A percentile compares a stretch with the other conserved stretches of the same genome.
Evolutionary conservation across 208 protist genomes (phyloP).

Genomic region (Crithidia acanthocephali): DNA sequence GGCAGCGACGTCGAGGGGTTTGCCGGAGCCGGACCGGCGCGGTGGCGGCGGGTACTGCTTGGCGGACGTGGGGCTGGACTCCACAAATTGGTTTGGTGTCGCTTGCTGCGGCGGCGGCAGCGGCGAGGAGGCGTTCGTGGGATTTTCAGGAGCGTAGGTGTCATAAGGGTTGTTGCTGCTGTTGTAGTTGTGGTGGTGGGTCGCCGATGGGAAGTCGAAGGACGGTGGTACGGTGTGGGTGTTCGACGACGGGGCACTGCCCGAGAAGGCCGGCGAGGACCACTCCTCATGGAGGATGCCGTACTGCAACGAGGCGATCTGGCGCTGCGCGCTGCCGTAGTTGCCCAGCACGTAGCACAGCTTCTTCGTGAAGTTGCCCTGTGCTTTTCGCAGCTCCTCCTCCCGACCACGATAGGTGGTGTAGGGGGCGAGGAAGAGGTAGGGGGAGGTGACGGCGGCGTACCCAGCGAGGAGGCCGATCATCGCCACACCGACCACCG

Average conservation of each 20-base stretch:
- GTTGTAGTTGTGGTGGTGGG: too few species aligned
- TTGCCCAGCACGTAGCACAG: slow-evolving; percentile 64
- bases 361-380: slow-evolving; percentile 48
- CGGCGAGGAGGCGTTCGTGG: background rate
- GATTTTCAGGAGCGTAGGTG: too few species aligned
- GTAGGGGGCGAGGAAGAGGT: slow-evolving; percentile 45
- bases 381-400: slow-evolving; percentile 36
- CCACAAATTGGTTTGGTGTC: slow-evolving; percentile 8
- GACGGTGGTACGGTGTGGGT: slow-evolving; percentile 6
- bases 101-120: background rate
- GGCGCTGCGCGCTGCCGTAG: slow-evolving; percentile 51
- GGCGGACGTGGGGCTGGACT: background rate
- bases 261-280: slow-evolving; percentile 13
- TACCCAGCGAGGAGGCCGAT: slow-evolving; percentile 78
- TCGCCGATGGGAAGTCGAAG: background rate
- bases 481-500: slow-evolving; percentile 56
- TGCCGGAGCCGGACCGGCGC: background rate
- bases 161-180: background rate
- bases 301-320: slow-evolving; percentile 56
- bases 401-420: slow-evolving; percentile 41
- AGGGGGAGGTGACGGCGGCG: slow-evolving; percentile 71
- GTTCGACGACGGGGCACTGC: slow-evolving; percentile 5
- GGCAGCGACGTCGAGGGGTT: background rate
- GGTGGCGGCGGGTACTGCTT: slow-evolving; percentile 6
- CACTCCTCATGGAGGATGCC: slow-evolving; percentile 31